Conservation (phyloP, 2,329 filamentous ascomycete genomes). For the Penicillium sp. region DNA sequence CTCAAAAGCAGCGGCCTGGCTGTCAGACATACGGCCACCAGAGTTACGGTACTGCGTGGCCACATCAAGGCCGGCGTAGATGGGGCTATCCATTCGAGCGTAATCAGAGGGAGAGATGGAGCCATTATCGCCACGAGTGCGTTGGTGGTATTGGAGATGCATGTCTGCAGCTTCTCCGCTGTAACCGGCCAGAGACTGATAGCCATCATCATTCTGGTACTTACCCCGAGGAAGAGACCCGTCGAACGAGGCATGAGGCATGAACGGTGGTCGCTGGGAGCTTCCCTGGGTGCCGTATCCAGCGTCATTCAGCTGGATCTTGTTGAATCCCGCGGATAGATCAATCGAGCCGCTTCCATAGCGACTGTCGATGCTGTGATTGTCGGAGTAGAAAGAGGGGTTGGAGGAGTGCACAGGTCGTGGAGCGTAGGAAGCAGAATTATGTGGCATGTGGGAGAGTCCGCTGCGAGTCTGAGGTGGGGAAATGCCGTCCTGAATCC, state of each 20-base stretch:
- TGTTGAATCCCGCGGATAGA: conserved; percentile 32
- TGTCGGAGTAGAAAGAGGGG: conserved; percentile 42
- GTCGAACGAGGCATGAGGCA: conserved; percentile 46
- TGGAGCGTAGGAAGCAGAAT: conserved; percentile 35
- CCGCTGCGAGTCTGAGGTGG: conserved; percentile 25
- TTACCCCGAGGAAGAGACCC: conserved; percentile 47
- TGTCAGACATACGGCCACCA: conserved; percentile 43
- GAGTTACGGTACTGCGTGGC: conserved; percentile 48
- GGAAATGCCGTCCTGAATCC: conserved; percentile 29
- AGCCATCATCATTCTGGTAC: conserved; percentile 37
- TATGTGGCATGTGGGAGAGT: conserved; percentile 37
- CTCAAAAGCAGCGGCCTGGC: conserved; percentile 48
- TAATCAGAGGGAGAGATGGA: conserved; percentile 49
- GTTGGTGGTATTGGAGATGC: conserved; percentile 38
- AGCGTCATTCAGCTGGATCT: conserved; percentile 37
- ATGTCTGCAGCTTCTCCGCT: conserved; percentile 32
- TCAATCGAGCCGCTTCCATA: conserved; percentile 31
- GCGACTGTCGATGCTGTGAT: conserved; percentile 33
- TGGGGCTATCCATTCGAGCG: conserved; percentile 45
- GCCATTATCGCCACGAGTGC: conserved; percentile 46
- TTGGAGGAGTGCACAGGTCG: conserved; percentile 39
- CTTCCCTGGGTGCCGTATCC: conserved; percentile 34
- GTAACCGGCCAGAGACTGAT: conserved; percentile 28
- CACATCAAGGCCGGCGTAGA: conserved; percentile 48
- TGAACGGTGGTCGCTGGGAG: conserved; percentile 30